Percentiles rank a stretch among this genome's conserved stretches.
These are phyloP conservation scores for Rhizoclosmatium sp. DNA, from an alignment of 192 early-diverging fungal species.

Conservation along the genomic window DNA sequence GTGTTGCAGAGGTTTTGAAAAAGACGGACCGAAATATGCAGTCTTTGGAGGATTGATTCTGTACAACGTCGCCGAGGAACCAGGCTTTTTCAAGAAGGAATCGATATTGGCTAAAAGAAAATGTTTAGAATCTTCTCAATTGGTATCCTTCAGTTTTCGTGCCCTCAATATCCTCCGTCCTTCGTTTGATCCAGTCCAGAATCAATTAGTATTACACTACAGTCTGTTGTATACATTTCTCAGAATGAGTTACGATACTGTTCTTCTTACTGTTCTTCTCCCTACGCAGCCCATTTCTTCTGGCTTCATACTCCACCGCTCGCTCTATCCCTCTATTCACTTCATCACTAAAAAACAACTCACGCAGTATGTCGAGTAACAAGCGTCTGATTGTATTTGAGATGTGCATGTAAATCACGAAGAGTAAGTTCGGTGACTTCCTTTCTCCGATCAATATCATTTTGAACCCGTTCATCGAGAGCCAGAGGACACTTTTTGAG, in stretches of 20 bases:
- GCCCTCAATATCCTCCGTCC: too few relatives aligned
- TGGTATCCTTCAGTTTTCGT: too few relatives aligned
- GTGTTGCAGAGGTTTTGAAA: conserved; percentile 26
- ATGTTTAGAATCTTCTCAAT: not conserved
- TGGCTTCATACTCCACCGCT: too few relatives aligned
- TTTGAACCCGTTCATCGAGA: conserved; percentile 36
- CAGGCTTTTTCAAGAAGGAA: conserved; percentile 79
- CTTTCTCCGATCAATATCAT: conserved; percentile 24
- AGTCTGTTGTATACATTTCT: too few relatives aligned
- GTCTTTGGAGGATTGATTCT: conserved; percentile 69
- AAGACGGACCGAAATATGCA: conserved; percentile 50
- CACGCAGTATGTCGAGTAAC: conserved; percentile 79
- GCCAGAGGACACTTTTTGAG: conserved; percentile 65
- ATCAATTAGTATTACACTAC: too few relatives aligned
- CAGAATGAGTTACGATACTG: too few relatives aligned
- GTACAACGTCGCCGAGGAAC: conserved; percentile 82
- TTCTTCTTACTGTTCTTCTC: too few relatives aligned
- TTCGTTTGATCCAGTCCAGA: too few relatives aligned
- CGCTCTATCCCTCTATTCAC: too few relatives aligned
- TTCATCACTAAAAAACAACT: conserved; percentile 28
- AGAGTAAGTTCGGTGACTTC: conserved; percentile 71
- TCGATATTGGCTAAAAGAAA: conserved; percentile 68
- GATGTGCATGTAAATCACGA: conserved; percentile 69
- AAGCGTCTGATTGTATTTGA: conserved; percentile 75
- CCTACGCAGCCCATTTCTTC: too few relatives aligned